Conservation (phyloP, 2,329 filamentous ascomycete genomes). For the Aspergillus ustus region DNA sequence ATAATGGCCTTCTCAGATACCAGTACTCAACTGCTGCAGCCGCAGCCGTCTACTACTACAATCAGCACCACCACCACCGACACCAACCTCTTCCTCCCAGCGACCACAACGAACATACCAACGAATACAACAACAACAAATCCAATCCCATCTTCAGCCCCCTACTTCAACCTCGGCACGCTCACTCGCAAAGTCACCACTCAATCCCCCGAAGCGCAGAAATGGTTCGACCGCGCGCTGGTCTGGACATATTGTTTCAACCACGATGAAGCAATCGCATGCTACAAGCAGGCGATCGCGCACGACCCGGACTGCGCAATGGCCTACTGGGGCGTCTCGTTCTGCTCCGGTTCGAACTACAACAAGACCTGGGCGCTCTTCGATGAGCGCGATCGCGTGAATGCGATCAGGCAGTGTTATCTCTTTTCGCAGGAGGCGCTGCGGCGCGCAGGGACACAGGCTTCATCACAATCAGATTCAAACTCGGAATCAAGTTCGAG, state of each 20-base stretch:
- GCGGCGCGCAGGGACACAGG: no score
- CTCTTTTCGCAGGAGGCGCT: constrained; percentile 52
- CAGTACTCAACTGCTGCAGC: no score
- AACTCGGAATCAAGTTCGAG: not conserved
- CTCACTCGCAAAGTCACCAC: constrained; percentile 53
- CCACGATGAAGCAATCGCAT: constrained; percentile 68
- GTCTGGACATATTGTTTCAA: constrained; percentile 78
- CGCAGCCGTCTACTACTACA: no score
- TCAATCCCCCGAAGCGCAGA: constrained; percentile 56
- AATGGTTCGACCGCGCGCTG: constrained; percentile 74
- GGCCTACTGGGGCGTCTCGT: constrained; percentile 56
- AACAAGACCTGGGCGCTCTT: constrained; percentile 59
- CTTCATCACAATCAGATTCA: no score
- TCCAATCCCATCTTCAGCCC: no score
- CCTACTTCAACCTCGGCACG: not conserved
- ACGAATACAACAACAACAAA: not conserved
- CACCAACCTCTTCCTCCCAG: no score
- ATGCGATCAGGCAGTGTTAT: constrained; percentile 49
- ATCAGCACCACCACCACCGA: no score
- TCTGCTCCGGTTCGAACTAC: constrained; percentile 57
- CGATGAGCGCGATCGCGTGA: constrained; percentile 46
- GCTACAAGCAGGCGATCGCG: constrained; percentile 50
- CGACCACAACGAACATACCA: no score
- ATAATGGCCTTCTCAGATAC: no score
- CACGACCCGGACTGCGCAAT: constrained; percentile 51